Evolutionary conservation across 192 early-diverging fungal species (phyloP).

Genomic region (Entrophospora sp.): DNA sequence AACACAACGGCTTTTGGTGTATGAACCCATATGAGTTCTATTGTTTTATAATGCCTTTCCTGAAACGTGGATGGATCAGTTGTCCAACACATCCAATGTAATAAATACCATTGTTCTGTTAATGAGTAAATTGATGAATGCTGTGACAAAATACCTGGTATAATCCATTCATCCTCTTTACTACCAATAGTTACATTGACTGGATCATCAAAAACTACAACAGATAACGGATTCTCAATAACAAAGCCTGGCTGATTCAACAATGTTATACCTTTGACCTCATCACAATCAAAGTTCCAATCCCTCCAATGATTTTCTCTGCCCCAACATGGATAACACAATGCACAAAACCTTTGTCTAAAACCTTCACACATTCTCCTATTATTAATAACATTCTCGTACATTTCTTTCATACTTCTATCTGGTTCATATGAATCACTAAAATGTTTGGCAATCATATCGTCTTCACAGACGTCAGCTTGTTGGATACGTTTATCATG

Average conservation of each 20-base stretch:
- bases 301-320: constrained; percentile 44
- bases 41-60: constrained; percentile 44
- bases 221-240: background rate
- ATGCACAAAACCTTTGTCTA: constrained; percentile 37
- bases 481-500: constrained; percentile 53
- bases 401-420: constrained; percentile 49
- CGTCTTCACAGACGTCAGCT: constrained; percentile 52
- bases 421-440: constrained; percentile 30
- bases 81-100: constrained; percentile 54
- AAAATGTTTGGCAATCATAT: constrained; percentile 58
- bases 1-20: constrained; percentile 45
- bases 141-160: constrained; percentile 36
- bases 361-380: constrained; percentile 45
- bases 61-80: constrained; percentile 43
- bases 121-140: constrained; percentile 45
- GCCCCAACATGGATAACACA: constrained; percentile 47
- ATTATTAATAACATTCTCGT: constrained; percentile 36
- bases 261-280: constrained; percentile 42
- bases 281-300: constrained; percentile 47
- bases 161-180: constrained; percentile 47
- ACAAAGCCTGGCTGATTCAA: constrained; percentile 7
- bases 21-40: constrained; percentile 51
- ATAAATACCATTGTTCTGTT: constrained; percentile 44
- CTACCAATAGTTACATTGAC: background rate
- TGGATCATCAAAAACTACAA: background rate